A percentile compares a stretch with the other conserved stretches of the same genome.
Conservation (phyloP, 139 green algal genomes). For the Volvox reticuliferus region DNA sequence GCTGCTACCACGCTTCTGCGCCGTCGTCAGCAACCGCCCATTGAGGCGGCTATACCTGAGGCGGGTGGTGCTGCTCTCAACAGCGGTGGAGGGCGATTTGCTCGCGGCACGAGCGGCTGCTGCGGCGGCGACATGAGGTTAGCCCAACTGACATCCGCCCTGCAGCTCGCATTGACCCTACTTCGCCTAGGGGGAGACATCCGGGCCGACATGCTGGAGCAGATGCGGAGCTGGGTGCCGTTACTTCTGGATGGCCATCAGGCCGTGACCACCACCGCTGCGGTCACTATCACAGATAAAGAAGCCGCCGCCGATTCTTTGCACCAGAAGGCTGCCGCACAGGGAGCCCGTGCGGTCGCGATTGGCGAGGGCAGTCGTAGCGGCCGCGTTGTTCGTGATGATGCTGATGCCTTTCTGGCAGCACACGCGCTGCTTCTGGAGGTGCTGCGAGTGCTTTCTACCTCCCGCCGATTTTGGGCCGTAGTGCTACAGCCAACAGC, state of each 20-base stretch:
- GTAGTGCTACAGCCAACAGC: not conserved
- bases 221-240: not conserved
- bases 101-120: not conserved
- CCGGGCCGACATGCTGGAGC: not conserved
- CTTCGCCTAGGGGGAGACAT: not conserved
- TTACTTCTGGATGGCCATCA: not conserved
- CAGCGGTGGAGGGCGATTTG: no score
- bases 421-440: not conserved
- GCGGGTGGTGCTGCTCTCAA: not conserved
- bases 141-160: not conserved
- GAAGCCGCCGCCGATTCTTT: no score
- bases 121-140: not conserved
- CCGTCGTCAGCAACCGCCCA: no score
- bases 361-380: no score
- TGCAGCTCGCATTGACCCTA: not conserved
- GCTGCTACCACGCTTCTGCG: no score
- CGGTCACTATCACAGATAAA: not conserved
- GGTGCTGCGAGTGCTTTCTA: not conserved
- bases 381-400: no score
- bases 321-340: no score
- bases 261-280: not conserved
- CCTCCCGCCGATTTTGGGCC: not conserved
- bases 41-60: not conserved
- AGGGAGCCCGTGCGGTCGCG: no score
- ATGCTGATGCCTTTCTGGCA: no score